phyloP scores from a whole-genome alignment of 805 yeast species.

The Nakazawaea ambrosiae region DNA sequence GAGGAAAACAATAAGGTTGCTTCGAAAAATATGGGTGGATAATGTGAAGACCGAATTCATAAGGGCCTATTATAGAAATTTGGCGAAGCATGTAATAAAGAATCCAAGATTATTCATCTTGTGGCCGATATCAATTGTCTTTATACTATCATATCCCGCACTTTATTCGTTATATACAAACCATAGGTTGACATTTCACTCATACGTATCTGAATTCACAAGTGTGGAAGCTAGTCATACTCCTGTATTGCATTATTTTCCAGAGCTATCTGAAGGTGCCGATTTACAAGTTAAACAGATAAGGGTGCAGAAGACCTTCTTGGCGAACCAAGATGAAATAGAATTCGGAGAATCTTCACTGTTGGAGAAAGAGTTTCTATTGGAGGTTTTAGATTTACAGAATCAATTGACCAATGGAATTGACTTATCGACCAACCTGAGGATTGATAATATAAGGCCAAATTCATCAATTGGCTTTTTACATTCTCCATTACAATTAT shows the following conservation, averaged over 20 bases:
- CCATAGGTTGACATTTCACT: constrained; percentile 14
- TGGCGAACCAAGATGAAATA: constrained; percentile 15
- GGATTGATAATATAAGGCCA: too few relatives aligned
- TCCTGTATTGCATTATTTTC: constrained; percentile 6
- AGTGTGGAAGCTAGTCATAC: constrained; percentile 8
- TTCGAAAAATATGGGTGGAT: neutral
- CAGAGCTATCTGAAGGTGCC: constrained; percentile 8
- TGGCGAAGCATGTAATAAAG: constrained; percentile 24
- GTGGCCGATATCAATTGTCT: constrained; percentile 39
- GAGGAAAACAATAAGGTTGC: constrained; percentile 2
- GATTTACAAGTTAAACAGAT: constrained; percentile 25
- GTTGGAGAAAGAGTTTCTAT: constrained; percentile 28
- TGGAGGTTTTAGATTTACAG: constrained; percentile 29
- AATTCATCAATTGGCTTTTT: constrained; percentile 14
- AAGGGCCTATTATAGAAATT: constrained; percentile 13
- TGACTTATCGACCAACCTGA: constrained; percentile 9
- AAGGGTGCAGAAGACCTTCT: constrained; percentile 23
- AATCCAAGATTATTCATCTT: constrained; percentile 37
- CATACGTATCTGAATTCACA: constrained; percentile 14
- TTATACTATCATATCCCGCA: constrained; percentile 43
- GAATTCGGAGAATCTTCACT: constrained; percentile 17
- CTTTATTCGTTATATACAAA: constrained; percentile 29
- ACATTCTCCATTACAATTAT: constrained; percentile 35
- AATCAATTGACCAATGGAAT: constrained; percentile 20
- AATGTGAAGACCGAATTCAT: constrained; percentile 2